phyloP scores from a whole-genome alignment of 2,329 filamentous ascomycete species.

The Diplodia scrobiculata region DNA sequence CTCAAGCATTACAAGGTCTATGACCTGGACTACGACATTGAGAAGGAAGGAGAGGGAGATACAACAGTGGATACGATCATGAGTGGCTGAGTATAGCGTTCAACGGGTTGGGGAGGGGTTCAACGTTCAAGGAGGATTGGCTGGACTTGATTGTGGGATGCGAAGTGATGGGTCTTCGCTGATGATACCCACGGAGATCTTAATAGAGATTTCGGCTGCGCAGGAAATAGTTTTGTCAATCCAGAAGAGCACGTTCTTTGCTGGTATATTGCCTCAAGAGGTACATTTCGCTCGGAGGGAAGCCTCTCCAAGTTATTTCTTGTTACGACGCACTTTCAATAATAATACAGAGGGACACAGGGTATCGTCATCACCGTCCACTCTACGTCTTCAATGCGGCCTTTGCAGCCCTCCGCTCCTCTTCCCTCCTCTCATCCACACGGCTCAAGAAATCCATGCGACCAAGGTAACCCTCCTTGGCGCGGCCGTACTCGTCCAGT shows the following conservation, averaged over 20 bases:
- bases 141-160: neutral
- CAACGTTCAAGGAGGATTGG: neutral
- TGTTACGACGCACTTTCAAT: neutral
- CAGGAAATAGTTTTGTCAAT: neutral
- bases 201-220: neutral
- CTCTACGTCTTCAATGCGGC: constrained; percentile 40
- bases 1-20: constrained; percentile 58
- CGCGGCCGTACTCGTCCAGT: constrained; percentile 62
- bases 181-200: neutral
- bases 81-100: constrained; percentile 16
- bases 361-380: neutral
- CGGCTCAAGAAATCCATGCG: constrained; percentile 65
- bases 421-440: constrained; percentile 59
- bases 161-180: neutral
- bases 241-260: neutral
- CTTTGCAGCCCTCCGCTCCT: constrained; percentile 57
- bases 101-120: neutral
- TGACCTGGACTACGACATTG: constrained; percentile 51
- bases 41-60: constrained; percentile 26
- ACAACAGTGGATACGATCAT: constrained; percentile 29
- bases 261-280: neutral
- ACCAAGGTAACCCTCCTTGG: constrained; percentile 62
- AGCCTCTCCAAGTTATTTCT: no score
- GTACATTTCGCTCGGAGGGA: neutral
- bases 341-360: neutral